Percentiles rank a stretch among this genome's conserved stretches.
Conservation (phyloP, 2,329 filamentous ascomycete species). For the Microdochium bolleyi region DNA sequence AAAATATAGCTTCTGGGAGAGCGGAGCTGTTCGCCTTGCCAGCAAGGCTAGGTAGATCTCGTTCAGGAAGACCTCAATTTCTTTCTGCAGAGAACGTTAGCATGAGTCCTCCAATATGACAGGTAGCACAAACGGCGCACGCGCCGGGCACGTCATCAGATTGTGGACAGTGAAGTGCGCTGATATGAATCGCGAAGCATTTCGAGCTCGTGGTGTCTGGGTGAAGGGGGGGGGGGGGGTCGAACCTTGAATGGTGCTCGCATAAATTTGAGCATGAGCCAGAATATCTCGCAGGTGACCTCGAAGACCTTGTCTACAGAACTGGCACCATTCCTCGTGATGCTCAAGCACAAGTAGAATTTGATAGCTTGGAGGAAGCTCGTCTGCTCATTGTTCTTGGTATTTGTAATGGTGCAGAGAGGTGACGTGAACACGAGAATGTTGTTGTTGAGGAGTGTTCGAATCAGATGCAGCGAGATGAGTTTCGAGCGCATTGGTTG, state of each 20-base stretch:
- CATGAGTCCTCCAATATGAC: no score
- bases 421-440: conserved; percentile 86
- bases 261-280: conserved; percentile 92
- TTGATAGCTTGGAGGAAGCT: conserved; percentile 92
- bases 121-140: no score
- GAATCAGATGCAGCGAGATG: conserved; percentile 89
- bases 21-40: conserved; percentile 76
- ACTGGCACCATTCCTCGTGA: conserved; percentile 92
- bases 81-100: conserved; percentile 54
- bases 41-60: conserved; percentile 93
- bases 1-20: conserved; percentile 89
- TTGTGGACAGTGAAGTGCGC: no score
- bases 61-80: conserved; percentile 95
- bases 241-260: conserved; percentile 83
- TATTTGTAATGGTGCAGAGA: conserved; percentile 84
- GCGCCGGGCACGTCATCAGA: no score
- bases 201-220: conserved; percentile 1
- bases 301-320: conserved; percentile 89
- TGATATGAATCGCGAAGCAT: no score
- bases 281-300: conserved; percentile 94
- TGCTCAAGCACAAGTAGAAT: conserved; percentile 90
- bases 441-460: conserved; percentile 92
- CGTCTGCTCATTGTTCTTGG: conserved; percentile 79
- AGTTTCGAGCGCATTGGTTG: conserved; percentile 97
- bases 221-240: conserved; percentile 7